Conservation (phyloP, 352 stramenopile genomes). For the Globisporangium iwayamae region DNA sequence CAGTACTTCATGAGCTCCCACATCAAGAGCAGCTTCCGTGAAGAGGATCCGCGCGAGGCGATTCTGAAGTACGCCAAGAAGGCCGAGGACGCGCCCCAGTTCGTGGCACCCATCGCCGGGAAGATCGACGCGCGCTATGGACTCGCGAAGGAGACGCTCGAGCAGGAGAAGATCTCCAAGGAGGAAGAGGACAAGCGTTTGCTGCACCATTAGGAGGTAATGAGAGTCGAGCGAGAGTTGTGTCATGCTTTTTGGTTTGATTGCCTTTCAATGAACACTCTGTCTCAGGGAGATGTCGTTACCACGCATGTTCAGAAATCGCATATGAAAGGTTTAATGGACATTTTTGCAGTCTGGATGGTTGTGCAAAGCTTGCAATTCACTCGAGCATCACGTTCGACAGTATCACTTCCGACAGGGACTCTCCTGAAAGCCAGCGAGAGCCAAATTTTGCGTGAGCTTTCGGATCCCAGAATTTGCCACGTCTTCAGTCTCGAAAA, state of each 20-base stretch:
- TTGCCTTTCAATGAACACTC: not conserved
- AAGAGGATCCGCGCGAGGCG: conserved; percentile 82
- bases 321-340: not conserved
- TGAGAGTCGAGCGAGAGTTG: not conserved
- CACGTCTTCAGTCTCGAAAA: conserved; percentile 10
- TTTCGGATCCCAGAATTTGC: conserved; percentile 5
- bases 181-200: conserved; percentile 74
- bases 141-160: conserved; percentile 67
- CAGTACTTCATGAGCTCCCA: conserved; percentile 88
- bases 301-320: not conserved
- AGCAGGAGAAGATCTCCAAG: conserved; percentile 75
- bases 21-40: conserved; percentile 81
- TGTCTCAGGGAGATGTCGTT: not conserved
- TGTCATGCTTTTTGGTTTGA: not conserved
- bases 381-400: too few relatives aligned
- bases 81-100: conserved; percentile 68
- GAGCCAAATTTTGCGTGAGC: not conserved
- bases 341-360: too few relatives aligned
- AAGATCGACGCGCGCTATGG: conserved; percentile 77
- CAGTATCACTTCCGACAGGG: too few relatives aligned
- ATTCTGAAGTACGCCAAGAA: conserved; percentile 85
- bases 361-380: too few relatives aligned
- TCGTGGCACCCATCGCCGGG: conserved; percentile 38
- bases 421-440: too few relatives aligned
- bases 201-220: conserved; percentile 46